Conservation (phyloP, 495 filamentous ascomycete genomes). For the Aspergillus affinis region DNA sequence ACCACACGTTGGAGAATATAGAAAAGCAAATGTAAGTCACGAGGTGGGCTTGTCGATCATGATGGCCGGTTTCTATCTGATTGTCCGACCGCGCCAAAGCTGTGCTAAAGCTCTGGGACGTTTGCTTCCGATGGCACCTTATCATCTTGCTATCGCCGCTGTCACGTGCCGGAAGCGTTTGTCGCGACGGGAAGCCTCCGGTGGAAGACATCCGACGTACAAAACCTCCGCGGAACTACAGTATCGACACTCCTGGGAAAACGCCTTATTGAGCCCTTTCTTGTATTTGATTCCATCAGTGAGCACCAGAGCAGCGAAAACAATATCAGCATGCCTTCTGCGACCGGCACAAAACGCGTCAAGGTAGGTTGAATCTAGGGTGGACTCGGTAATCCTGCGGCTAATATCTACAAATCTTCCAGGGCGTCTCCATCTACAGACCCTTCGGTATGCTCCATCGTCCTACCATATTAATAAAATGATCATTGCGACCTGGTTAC, state of each 20-base stretch:
- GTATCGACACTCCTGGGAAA: not conserved
- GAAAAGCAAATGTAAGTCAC: not conserved
- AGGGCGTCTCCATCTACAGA: slow-evolving; percentile 73
- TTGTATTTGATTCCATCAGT: not conserved
- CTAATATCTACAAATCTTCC: slow-evolving; percentile 1
- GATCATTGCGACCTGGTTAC: not conserved
- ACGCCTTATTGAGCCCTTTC: not conserved
- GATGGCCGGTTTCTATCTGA: not conserved
- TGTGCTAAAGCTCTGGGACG: slow-evolving; percentile 15
- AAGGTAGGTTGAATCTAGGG: slow-evolving; percentile 39
- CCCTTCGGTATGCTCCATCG: slow-evolving; percentile 57
- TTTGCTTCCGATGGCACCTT: slow-evolving; percentile 16
- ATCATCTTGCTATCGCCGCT: slow-evolving; percentile 15
- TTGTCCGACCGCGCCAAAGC: slow-evolving; percentile 5
- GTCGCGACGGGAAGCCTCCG: not conserved
- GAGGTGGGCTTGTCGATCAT: slow-evolving; percentile 1
- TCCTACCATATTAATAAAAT: not conserved
- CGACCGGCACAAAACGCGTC: slow-evolving; percentile 56
- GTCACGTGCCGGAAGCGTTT: slow-evolving; percentile 13
- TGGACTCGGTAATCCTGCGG: slow-evolving; percentile 11
- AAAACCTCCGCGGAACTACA: not conserved
- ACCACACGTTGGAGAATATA: not conserved
- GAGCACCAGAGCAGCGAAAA: too few relatives aligned
- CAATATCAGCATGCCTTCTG: slow-evolving; percentile 50
- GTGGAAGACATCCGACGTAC: not conserved